Base-by-base conservation (phyloP, 2,329 filamentous ascomycete species). In the Xylariaceae sp. region DNA sequence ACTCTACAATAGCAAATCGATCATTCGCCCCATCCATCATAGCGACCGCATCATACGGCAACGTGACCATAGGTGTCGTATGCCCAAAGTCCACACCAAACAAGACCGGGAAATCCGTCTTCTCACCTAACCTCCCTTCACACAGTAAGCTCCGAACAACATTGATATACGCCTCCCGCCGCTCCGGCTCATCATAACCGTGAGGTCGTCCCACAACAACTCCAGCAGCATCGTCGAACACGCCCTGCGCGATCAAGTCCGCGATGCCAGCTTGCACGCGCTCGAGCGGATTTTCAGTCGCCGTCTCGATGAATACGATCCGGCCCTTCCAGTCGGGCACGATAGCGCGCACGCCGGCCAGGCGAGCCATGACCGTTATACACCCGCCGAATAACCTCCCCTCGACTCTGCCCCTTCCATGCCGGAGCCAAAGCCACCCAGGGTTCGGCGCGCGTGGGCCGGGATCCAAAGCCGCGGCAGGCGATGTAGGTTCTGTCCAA, bases 311-410 rank as follows among this genome's bases (percentile, higher is more conserved):
- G 49, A 73, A 70, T 22, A 69, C 57, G 45, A 68, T 64, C 12
- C 64, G 54, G 5, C 67, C 62, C 5, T 56, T 45, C 69, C 70
- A 68, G 53, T 68, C 61, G 0, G 67, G 64, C 3, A 55, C 54
- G 23, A 71, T 58, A 1, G 52, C 49, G 1, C 47, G 56, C 10
- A 72, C 55, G 1, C 64, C 69, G 2, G 55, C 50, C 6, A 72
- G 45, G 1, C 69, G 67, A 5, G 60, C 64, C 36, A 69, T 61
- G n/a, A 70, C 65, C 0, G 66, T 66, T 14, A 72, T 55, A 27
- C 67, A 71, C 2, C 66, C 69, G 17, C 69, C 70, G 33, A 72
- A 72, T 58, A 60, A 69, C 27, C 67, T 69, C 2, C 75, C 77
- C 6, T 71, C 48, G 1, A 29, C 25, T 8, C 8, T 8, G 8